phyloP scores from a whole-genome alignment of 352 stramenopile genomes.

The Globisporangium viniferum region DNA sequence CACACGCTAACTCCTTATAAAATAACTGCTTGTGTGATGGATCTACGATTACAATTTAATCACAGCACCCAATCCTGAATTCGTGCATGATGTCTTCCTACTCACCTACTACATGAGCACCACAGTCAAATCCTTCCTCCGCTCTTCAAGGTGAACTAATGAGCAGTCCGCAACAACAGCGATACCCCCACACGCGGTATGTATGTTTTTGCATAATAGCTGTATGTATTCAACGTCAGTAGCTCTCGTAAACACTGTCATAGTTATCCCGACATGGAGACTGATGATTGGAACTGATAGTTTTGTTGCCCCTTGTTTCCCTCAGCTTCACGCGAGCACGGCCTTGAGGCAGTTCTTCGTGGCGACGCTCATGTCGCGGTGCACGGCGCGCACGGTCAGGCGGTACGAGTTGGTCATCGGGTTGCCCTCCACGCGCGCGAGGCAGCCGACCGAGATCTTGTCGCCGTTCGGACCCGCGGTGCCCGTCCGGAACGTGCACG shows the following conservation, averaged over 20 bases:
- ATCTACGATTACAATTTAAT: no score
- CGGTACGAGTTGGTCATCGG: slow-evolving; percentile 73
- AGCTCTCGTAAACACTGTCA: background rate
- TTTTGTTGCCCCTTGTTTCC: background rate
- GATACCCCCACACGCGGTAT: background rate
- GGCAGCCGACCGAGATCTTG: slow-evolving; percentile 92
- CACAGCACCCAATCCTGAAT: no score
- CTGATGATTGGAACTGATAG: no score
- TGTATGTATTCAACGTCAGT: background rate
- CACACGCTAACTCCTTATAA: no score
- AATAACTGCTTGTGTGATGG: no score
- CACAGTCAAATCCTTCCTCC: background rate
- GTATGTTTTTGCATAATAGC: background rate
- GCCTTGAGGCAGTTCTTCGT: slow-evolving; percentile 70
- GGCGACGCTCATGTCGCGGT: slow-evolving; percentile 79
- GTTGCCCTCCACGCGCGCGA: slow-evolving; percentile 90
- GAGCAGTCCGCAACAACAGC: background rate
- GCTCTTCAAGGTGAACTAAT: background rate
- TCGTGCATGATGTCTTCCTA: no score
- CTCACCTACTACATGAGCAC: no score
- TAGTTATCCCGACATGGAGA: background rate
- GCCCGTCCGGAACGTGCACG: slow-evolving; percentile 90
- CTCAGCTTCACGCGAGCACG: slow-evolving; percentile 31
- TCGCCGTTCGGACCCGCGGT: slow-evolving; percentile 86
- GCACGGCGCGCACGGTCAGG: slow-evolving; percentile 90